A percentile compares a stretch with the other conserved stretches of the same genome.
These are phyloP conservation scores for Ogataea haglerorum DNA, from an alignment of 805 yeast species.

Conservation along the genomic window DNA sequence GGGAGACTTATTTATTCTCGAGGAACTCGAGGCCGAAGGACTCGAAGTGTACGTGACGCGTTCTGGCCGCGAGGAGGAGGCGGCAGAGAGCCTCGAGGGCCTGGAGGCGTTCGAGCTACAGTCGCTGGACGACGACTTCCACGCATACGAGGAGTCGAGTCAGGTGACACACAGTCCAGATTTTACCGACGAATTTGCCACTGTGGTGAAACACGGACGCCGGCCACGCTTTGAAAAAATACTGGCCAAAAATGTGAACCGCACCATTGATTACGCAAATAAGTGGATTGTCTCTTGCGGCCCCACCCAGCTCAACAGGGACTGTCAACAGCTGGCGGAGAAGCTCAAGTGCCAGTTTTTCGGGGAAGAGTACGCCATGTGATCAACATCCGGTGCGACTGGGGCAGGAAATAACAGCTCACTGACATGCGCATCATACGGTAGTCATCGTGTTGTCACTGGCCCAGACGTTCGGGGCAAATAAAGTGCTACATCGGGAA, in stretches of 20 bases:
- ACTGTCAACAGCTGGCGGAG: constrained; percentile 38
- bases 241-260: constrained; percentile 29
- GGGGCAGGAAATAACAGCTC: too few relatives aligned
- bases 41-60: constrained; percentile 40
- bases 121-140: constrained; percentile 21
- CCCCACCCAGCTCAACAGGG: constrained; percentile 42
- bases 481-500: neutral
- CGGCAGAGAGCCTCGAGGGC: constrained; percentile 3
- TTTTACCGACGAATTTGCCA: constrained; percentile 6
- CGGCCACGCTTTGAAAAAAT: constrained; percentile 43
- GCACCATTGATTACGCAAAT: constrained; percentile 34
- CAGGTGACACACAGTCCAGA: neutral
- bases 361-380: constrained; percentile 41
- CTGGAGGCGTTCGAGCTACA: constrained; percentile 28
- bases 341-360: constrained; percentile 36
- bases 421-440: too few relatives aligned
- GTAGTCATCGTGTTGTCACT: too few relatives aligned
- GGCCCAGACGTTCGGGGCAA: too few relatives aligned
- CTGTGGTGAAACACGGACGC: constrained; percentile 29
- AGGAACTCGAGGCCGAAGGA: constrained; percentile 35
- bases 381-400: too few relatives aligned
- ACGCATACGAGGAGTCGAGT: constrained; percentile 15
- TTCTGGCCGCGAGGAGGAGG: neutral
- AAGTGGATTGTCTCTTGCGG: constrained; percentile 63
- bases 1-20: constrained; percentile 46